Base-by-base conservation (phyloP, 306 rosid species). In the Pterocarpus macrocarpus region DNA sequence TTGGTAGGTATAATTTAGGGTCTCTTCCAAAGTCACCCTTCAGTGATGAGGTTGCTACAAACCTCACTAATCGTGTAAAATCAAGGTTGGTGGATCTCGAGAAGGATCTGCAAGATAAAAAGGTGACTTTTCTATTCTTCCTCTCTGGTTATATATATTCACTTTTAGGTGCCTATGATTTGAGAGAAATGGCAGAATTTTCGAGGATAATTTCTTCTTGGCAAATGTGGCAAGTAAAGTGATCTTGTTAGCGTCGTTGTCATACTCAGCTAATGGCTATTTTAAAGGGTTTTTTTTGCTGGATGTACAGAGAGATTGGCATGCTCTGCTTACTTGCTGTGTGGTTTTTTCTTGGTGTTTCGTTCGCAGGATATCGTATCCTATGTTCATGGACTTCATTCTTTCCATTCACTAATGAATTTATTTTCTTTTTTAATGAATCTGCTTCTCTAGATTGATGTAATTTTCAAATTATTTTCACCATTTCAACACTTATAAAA, bases 21-120 rank as follows among this genome's bases (percentile, higher is more conserved):
- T 64, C 92, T 86, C 87, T 93, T 83, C 91, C 95, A 49, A 77
- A 68, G 85, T 38, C 87, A 22, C 97, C 99, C 47, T 93, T 91
- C 77, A 81, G 88, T 74, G 65, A 81, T 77, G 97, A 90, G 71
- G 92, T 81, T 78, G 89, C 89, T 83, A 71, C 74, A 63, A 91
- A 87, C 86, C 89, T 91, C 70, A 86, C 91, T 75, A 88, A 87
- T 78, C 92, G 90, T 83, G 82, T 91, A 88, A 87, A 86, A 44
- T 93, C 91, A 39, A 89, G 97, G 83, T 78, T 90, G 84, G 59
- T 66, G 65, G 90, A 90, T 90, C 94, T 93, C 53, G 94, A 87
- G 72, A 95, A 86, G 85, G 94, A 95, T 82, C 55, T 91, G 81
- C 84, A 84, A 35, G 91, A 90, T 75, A 93, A 90, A 85, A 95